Evolutionary conservation across 768 basidiomycete genomes (phyloP), one percentile per base, ranked within the genome.

Genomic region (Trametes cingulata): DNA sequence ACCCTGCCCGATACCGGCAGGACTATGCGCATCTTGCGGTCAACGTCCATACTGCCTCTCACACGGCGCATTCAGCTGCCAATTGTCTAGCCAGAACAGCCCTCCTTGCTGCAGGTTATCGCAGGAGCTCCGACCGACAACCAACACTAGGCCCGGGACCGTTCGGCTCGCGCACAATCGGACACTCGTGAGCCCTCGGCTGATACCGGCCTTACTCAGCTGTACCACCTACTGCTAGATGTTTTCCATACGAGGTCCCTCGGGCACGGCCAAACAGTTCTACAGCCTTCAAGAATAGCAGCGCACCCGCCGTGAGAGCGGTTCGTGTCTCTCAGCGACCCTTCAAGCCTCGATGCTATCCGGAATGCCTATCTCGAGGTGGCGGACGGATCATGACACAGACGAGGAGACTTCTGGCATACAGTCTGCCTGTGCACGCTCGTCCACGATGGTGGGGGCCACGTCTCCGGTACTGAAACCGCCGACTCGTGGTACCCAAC

Each of bases 141-240:
- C 49, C 49, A 37, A 35, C 15, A 37, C 35, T 20, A 22, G 42
- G 17, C 14, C 27, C 29, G 27, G 52, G 29, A 20, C 20, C 52
- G 42, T 35, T 54, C 52, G 52, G 52, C 52, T 43, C 42, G 52
- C 40, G 22, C 12, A 17, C 8, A 12, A 54, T 54, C 52, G 52
- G 52, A 45, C 41, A 36, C 27, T 17, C 52, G 8, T 19, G 9
- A 3, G 20, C 35, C 37, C 50, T 39, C 37, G 50, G 50, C 19
- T 24, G 37, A 52, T 22, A 13, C 25, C 37, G 39, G 22, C 20
- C 50, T 27, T 17, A 6, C 22, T 7, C 50, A 27, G 15, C 22
- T 17, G 7, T 2, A 1, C 25, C 15, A 17, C 46, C n/a, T 29
- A 19, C 27, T n/a, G 29, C 27, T 33, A 39, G 36, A 13, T 12